These are phyloP conservation scores for Penicillium simplicissimum DNA, from an alignment of 495 filamentous ascomycete species.

Conservation along the genomic window DNA sequence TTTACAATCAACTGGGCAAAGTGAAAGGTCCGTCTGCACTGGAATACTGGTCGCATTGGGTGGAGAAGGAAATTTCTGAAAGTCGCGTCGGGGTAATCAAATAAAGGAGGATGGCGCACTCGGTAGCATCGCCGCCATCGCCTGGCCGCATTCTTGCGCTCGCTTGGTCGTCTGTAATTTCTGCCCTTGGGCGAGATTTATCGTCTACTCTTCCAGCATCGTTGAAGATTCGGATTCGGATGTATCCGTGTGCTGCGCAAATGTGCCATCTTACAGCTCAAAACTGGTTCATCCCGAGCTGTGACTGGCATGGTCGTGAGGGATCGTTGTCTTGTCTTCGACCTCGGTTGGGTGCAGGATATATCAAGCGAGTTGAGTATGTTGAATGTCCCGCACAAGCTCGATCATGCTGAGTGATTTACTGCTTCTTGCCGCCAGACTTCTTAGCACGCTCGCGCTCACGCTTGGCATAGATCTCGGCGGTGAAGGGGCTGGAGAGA, in stretches of 20 bases:
- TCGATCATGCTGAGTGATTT: slow-evolving; percentile 21
- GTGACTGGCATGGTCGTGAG: slow-evolving; percentile 1
- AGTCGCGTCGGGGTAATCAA: slow-evolving; percentile 29
- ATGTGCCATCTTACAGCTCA: slow-evolving; percentile 6
- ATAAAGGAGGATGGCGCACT: slow-evolving; percentile 7
- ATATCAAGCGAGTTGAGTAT: slow-evolving; percentile 30
- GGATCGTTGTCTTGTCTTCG: slow-evolving; percentile 4
- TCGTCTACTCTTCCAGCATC: slow-evolving; percentile 31
- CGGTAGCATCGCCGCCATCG: neutral
- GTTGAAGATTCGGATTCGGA: slow-evolving; percentile 32
- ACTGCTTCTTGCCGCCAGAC: slow-evolving; percentile 44
- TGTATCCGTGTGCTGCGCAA: slow-evolving; percentile 19
- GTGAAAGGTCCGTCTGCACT: neutral
- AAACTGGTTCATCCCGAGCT: neutral
- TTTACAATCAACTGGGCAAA: slow-evolving; percentile 2
- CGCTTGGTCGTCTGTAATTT: neutral
- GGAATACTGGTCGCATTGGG: slow-evolving; percentile 27
- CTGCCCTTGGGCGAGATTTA: slow-evolving; percentile 8
- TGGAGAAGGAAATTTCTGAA: slow-evolving; percentile 15
- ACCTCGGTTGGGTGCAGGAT: slow-evolving; percentile 12
- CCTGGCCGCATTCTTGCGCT: neutral
- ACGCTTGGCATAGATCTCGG: slow-evolving; percentile 90
- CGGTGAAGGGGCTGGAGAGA: slow-evolving; percentile 77
- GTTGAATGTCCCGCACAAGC: slow-evolving; percentile 39
- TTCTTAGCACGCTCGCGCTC: slow-evolving; percentile 50